Evolutionary conservation across 345 rosid genomes (phyloP).

Genomic region (sweet orange (Citrus sinensis)): DVS_A1.0 CM039167.1:25230001-25230500

Average conservation of each 20-base stretch:
- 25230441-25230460: too few species aligned
- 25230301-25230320: too few species aligned
- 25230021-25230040: slow-evolving; percentile 30
- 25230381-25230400: too few species aligned
- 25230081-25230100: slow-evolving; percentile 8
- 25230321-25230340: too few species aligned
- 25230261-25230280: neutral
- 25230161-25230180: slow-evolving; percentile 4
- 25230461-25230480: too few species aligned
- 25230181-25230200: slow-evolving; percentile 17
- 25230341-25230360: too few species aligned
- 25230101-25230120: slow-evolving; percentile 23
- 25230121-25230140: neutral
- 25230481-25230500: too few species aligned
- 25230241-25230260: neutral
- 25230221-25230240: slow-evolving; percentile 20
- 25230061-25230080: slow-evolving; percentile 11
- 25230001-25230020: neutral
- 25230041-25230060: slow-evolving; percentile 29
- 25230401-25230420: too few species aligned
- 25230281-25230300: too few species aligned
- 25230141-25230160: slow-evolving; percentile 18
- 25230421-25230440: too few species aligned
- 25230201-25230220: slow-evolving; percentile 18
- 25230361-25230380: too few species aligned